Base-by-base conservation (phyloP, 2,329 filamentous ascomycete genomes). In the Trichophyton simii region DNA sequence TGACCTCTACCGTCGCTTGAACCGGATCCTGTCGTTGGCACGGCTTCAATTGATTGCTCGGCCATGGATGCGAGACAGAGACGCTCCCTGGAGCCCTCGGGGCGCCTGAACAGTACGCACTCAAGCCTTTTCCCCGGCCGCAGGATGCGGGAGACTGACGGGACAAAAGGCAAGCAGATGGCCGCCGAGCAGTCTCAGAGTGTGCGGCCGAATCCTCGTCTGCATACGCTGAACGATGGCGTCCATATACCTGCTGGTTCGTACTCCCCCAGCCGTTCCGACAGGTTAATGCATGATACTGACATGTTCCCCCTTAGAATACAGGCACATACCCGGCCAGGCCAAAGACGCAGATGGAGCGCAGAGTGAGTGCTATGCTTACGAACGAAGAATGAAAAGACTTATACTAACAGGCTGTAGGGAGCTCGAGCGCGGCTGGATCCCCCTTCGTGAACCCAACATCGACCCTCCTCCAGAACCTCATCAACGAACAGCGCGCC, bases 401-500 rank as follows among this genome's bases (percentile, higher is more conserved):
- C 41, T 44, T 44, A 34, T 15, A 25, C 22, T 34, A 28, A 54
- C 28, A 25, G 3, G 8, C 38, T 22, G 34, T 58, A 74, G 72
- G 65, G 61, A 72, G 67, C 4, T 68, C 69, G 1, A 73, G 75
- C 18, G 57, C 63, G 7, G 63, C 66, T 3, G 65, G 62, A 15
- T 66, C 69, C 1, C 68, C 72, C 5, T 60, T 73, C 2, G 73
- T 76, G 7, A 74, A 75, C 54, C 74, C 75, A 9, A 70, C 71
- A 1, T 77, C 75, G 0, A 66, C 68, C 20, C 68, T 76, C 2
- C 65, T 77, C 20, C 73, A 77, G 59, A 72, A 71, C 61, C 63
- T 76, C 31, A 68, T 77, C 41, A 75, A 74, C 60, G 74, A 76
- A 64, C 73, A 75, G 60, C 73, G 75, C 11, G 75, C 74, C 3